phyloP scores from a whole-genome alignment of 192 early-diverging fungal genomes.

The Endogone sp. region DNA sequence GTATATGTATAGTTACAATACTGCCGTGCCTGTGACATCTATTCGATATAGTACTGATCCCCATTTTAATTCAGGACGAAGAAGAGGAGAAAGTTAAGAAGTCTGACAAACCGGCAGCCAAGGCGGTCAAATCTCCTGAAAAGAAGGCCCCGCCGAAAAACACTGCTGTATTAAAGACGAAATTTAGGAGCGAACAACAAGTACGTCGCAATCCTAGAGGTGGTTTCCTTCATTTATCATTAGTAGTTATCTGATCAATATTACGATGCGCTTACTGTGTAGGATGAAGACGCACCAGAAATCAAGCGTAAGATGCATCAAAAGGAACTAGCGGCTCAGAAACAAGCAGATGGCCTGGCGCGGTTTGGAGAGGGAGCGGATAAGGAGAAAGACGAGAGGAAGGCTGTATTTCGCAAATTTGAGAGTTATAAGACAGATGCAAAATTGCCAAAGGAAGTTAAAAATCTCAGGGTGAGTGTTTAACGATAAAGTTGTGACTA shows the following conservation, averaged over 20 bases:
- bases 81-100: conserved; percentile 33
- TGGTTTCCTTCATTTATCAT: conserved; percentile 6
- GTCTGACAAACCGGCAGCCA: conserved; percentile 8
- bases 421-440: conserved; percentile 95
- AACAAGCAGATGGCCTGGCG: conserved; percentile 75
- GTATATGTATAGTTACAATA: conserved; percentile 5
- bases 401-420: conserved; percentile 79
- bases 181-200: conserved; percentile 72
- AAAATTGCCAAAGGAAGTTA: conserved; percentile 75
- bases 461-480: conserved; percentile 55
- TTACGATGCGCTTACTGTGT: neutral
- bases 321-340: conserved; percentile 72
- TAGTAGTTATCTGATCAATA: no score
- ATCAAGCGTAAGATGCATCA: conserved; percentile 84
- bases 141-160: conserved; percentile 40
- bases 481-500: neutral
- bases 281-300: conserved; percentile 75
- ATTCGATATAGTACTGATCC: neutral
- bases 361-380: conserved; percentile 66
- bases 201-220: neutral
- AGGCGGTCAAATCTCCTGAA: conserved; percentile 3
- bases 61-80: conserved; percentile 22
- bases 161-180: conserved; percentile 67
- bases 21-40: neutral
- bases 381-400: conserved; percentile 58